Base-by-base conservation (phyloP, 2,329 filamentous ascomycete species). In the Paracoccidioides lutzii region DNA sequence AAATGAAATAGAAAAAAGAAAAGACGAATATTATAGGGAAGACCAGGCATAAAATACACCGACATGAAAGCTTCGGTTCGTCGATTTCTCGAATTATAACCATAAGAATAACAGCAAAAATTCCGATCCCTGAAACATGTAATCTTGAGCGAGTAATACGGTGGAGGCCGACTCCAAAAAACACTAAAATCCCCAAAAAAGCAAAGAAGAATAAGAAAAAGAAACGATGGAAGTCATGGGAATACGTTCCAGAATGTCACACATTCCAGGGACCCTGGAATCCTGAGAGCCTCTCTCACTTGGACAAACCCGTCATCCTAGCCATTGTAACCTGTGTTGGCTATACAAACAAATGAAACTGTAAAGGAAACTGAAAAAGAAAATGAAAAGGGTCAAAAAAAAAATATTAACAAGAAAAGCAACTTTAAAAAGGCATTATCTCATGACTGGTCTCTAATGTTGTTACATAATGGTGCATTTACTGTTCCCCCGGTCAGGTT, bases 401-500 rank as follows among this genome's bases (percentile, higher is more conserved):
- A 8, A 28, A 49, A 3, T 10, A 41, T 0, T 40, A 30, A 42
- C 8, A 38, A 40, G 15, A 15, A 32, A 53, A 41, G 22, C 28
- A 28, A 40, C 8, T 15, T 8, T n/a, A 52, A 52, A 22, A 40
- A 22, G 44, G n/a, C 49, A 42, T 52, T 28, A 30, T 32, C 49
- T 51, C 49, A 30, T 51, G 10, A 41, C 49, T 35, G 12, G 43
- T 32, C 37, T 28, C 49, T 10, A 35, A n/a, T 41, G 49, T 30
- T 52, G 28, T 52, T 52, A 98, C 93, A 98, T 97, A 64, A 96
- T 70, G 55, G 71, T 65, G 71, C 93, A 97, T 74, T 94, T 95
- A 65, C 82, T 82, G 56, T 22, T 22, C 85, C 85, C 55, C 83
- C 85, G 32, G 88, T 78, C 6, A 22, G 89, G 85, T 73, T 95